phyloP scores from a whole-genome alignment of 2,329 filamentous ascomycete species.

The Juglanconis oblonga region DNA sequence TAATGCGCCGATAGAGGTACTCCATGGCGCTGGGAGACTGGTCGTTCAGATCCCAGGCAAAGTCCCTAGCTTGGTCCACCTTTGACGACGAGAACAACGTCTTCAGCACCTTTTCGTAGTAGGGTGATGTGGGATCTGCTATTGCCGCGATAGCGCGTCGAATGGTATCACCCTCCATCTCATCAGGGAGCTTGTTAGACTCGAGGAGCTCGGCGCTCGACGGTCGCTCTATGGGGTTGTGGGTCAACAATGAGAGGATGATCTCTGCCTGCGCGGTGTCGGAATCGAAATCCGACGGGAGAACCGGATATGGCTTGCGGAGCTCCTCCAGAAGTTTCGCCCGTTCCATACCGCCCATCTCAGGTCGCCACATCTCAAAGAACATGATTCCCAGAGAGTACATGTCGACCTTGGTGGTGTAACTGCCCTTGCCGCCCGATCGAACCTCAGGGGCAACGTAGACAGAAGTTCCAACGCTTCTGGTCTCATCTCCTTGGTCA shows the following conservation, averaged over 20 bases:
- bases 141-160: conserved; percentile 77
- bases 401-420: conserved; percentile 97
- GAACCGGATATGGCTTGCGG: conserved; percentile 61
- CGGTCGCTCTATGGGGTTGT: conserved; percentile 78
- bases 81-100: conserved; percentile 71
- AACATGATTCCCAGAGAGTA: conserved; percentile 97
- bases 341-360: conserved; percentile 62
- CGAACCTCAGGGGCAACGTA: conserved; percentile 93
- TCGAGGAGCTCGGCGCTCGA: conserved; percentile 79
- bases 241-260: conserved; percentile 74
- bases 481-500: conserved; percentile 64
- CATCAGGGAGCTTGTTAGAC: conserved; percentile 82
- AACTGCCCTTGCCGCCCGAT: conserved; percentile 69
- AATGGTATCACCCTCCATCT: conserved; percentile 90
- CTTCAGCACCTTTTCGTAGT: conserved; percentile 87
- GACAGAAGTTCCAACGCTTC: conserved; percentile 73
- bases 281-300: conserved; percentile 71
- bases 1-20: conserved; percentile 67
- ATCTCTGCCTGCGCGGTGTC: conserved; percentile 76
- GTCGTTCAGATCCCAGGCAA: conserved; percentile 69
- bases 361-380: conserved; percentile 88
- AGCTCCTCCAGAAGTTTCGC: conserved; percentile 64
- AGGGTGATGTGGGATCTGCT: conserved; percentile 78
- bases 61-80: conserved; percentile 76
- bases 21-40: conserved; percentile 54